phyloP scores from a whole-genome alignment of 176 grass and related monocot species.

The Hyparrhenia diplandra region DNA sequence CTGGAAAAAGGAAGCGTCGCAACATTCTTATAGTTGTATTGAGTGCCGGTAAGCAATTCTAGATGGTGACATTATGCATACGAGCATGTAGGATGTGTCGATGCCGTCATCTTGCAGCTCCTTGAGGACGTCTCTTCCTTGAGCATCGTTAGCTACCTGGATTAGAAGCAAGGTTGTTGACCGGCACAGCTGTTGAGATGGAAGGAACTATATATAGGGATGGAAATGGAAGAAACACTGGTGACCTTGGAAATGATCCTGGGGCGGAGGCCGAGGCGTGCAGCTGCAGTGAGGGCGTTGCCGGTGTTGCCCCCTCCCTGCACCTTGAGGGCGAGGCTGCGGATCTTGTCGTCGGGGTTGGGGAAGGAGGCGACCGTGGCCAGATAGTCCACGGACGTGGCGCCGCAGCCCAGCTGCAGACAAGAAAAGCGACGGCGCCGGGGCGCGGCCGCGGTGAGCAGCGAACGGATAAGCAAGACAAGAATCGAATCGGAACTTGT shows the following conservation, averaged over 20 bases:
- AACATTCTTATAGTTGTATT: not conserved
- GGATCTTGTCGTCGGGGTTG: constrained; percentile 92
- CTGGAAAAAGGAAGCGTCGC: constrained; percentile 23
- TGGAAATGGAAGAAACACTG: not conserved
- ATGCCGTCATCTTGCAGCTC: constrained; percentile 77
- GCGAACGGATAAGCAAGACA: not conserved
- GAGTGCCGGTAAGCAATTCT: not conserved
- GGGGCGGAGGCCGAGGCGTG: constrained; percentile 65
- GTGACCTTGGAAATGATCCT: constrained; percentile 77
- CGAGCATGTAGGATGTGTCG: constrained; percentile 71
- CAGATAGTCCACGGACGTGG: constrained; percentile 68
- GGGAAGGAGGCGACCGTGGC: constrained; percentile 85
- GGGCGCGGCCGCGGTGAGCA: not conserved
- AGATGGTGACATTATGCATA: not conserved
- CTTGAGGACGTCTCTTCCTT: constrained; percentile 53
- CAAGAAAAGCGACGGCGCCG: not conserved
- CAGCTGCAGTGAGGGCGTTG: constrained; percentile 80
- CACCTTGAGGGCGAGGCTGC: constrained; percentile 78
- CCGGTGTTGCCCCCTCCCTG: constrained; percentile 84
- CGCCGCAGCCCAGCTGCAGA: constrained; percentile 66
- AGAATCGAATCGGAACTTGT: not conserved
- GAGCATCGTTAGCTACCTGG: constrained; percentile 62
- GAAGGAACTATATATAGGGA: not conserved
- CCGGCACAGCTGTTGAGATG: not conserved
- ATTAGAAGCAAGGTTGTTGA: not conserved